These are phyloP conservation scores for Fonsecaea nubica DNA, from an alignment of 2,329 filamentous ascomycete species.

Conservation along the genomic window DNA sequence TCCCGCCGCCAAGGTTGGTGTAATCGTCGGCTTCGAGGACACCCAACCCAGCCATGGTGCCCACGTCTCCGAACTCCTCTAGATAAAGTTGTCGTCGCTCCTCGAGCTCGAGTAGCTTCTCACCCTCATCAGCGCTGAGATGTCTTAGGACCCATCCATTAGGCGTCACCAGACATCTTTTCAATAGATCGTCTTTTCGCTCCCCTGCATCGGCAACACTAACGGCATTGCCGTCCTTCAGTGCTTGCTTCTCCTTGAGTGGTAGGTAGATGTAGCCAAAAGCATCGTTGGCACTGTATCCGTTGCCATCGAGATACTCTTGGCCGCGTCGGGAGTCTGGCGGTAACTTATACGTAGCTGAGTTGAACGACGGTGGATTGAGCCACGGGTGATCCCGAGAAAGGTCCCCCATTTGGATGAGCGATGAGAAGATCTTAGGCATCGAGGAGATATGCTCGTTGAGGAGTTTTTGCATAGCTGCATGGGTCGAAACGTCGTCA, in stretches of 20 bases:
- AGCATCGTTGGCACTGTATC: conserved; percentile 42
- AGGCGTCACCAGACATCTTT: conserved; percentile 54
- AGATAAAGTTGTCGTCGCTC: conserved; percentile 47
- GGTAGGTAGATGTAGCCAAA: conserved; percentile 51
- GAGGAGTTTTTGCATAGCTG: conserved; percentile 31
- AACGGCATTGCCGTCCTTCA: conserved; percentile 52
- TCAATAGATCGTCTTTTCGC: conserved; percentile 48
- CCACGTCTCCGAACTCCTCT: conserved; percentile 48
- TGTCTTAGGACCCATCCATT: conserved; percentile 54
- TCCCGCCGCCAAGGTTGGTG: conserved; percentile 53
- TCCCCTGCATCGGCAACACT: conserved; percentile 44
- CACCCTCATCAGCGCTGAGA: conserved; percentile 54
- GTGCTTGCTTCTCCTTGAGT: conserved; percentile 51
- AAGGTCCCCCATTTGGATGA: conserved; percentile 37
- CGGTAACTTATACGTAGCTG: conserved; percentile 38
- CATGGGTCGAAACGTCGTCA: conserved; percentile 26
- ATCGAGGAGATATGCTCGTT: conserved; percentile 35
- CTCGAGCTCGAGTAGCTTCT: conserved; percentile 54
- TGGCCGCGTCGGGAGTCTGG: conserved; percentile 38
- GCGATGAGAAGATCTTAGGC: conserved; percentile 35
- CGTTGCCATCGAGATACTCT: conserved; percentile 40
- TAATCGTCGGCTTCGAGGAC: conserved; percentile 48
- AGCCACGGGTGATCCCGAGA: conserved; percentile 51
- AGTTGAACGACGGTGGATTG: conserved; percentile 46
- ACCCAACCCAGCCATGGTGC: conserved; percentile 40